Evolutionary conservation across 768 basidiomycete genomes (phyloP).

Genomic region (Punctularia strigosozonata): DNA sequence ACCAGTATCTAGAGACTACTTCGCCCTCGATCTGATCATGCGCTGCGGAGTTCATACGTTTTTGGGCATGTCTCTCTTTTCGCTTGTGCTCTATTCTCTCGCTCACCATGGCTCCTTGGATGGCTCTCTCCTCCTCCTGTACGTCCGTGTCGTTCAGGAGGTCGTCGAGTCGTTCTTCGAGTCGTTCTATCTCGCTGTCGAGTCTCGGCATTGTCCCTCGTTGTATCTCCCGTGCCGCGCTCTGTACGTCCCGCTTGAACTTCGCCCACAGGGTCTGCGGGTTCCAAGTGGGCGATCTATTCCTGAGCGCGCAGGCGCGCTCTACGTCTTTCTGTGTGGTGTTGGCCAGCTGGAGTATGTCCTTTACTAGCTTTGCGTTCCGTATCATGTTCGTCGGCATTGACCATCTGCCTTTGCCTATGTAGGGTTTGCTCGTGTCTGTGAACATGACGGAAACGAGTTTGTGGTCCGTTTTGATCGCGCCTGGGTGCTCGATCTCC

Average conservation of each 20-base stretch:
- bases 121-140: neutral
- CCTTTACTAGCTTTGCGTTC: conserved; percentile 1
- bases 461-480: neutral
- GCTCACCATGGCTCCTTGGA: neutral
- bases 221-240: neutral
- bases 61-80: neutral
- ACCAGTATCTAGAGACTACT: neutral
- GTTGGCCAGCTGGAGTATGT: conserved; percentile 3
- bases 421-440: neutral
- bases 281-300: no score
- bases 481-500: neutral
- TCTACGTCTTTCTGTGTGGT: no score
- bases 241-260: neutral
- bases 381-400: conserved; percentile 3
- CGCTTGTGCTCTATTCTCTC: neutral
- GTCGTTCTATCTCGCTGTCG: neutral
- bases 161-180: neutral
- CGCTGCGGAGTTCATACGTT: neutral
- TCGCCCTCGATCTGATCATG: neutral
- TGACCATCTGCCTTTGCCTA: conserved; percentile 6
- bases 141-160: neutral
- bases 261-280: neutral
- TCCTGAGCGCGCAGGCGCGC: no score
- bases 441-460: conserved; percentile 1
- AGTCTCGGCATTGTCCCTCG: neutral